Evolutionary conservation across 805 yeast species (phyloP), one percentile per base, ranked within the genome.

Genomic region (Millerozyma acaciae): DNA sequence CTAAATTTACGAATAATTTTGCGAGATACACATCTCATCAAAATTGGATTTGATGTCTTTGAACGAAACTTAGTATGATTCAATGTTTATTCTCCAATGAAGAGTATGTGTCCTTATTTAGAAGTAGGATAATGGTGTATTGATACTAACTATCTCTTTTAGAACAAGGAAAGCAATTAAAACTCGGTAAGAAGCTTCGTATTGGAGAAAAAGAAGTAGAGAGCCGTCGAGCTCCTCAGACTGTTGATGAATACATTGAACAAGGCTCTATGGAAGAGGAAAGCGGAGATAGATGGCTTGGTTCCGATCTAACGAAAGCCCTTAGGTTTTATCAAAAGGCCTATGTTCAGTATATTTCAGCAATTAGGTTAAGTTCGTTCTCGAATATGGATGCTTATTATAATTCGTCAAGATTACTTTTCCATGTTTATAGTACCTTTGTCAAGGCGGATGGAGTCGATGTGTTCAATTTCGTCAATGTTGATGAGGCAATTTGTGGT

Each of bases 221-320:
- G n/a, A n/a, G n/a, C n/a, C n/a, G n/a, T n/a, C n/a, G n/a, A n/a
- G n/a, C n/a, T n/a, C 70, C 71, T 4, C 51, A 57, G 4, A 67
- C 77, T 1, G 65, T 72, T 0, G 75, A 73, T 20, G 85, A 78
- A 4, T 69, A 47, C 33, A 62, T 79, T n/a, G 77, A 73, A 20
- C 58, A 58, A 32, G 90, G 78, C 1, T 65, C 78, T 1, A 62
- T 61, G 8, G 78, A 75, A 35, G 90, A 82, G 48, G 89, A 82
- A 38, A 70, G 75, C n/a, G 90, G 86, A 0, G 89, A 82, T 47
- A 53, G 89, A 29, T 83, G 88, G 87, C 51, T 76, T 5, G 63
- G 75, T 1, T 76, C 85, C 0, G 89, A 82, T 44, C 50, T 80
- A 5, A 59, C 82, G 8, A 82, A 83, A 43, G 73, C 80, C 0